Evolutionary conservation across 2,329 filamentous ascomycete genomes (phyloP).

Genomic region (Aspergillaceae sp.): DNA sequence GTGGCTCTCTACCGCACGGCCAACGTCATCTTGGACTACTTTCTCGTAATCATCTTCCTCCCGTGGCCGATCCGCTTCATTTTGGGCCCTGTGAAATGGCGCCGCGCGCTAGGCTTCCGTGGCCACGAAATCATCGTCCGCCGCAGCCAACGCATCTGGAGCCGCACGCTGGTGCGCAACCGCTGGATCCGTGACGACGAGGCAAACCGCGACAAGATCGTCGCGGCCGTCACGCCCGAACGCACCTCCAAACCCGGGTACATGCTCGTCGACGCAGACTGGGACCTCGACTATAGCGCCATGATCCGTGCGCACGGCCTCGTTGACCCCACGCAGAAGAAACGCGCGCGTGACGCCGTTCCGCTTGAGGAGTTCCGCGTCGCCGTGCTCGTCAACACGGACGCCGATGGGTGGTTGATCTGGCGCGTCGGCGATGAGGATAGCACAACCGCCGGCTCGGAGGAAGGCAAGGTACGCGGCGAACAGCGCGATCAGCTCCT

Average conservation of each 20-base stretch:
- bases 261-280: conserved; percentile 72
- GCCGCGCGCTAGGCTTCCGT: conserved; percentile 66
- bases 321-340: conserved; percentile 43
- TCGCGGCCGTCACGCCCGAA: conserved; percentile 59
- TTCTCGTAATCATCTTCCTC: conserved; percentile 59
- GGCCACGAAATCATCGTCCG: conserved; percentile 73
- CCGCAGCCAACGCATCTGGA: conserved; percentile 62
- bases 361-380: conserved; percentile 60
- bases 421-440: conserved; percentile 52
- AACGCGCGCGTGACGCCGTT: conserved; percentile 21
- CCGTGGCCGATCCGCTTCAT: conserved; percentile 69
- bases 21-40: conserved; percentile 66
- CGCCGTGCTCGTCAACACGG: conserved; percentile 59
- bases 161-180: conserved; percentile 46
- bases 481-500: conserved; percentile 58
- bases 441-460: conserved; percentile 22
- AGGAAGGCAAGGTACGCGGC: too few species aligned
- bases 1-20: conserved; percentile 53
- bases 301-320: conserved; percentile 69
- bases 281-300: conserved; percentile 75
- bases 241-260: conserved; percentile 77
- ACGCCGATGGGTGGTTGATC: conserved; percentile 62
- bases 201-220: conserved; percentile 48
- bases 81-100: conserved; percentile 61
- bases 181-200: conserved; percentile 44